phyloP scores from a whole-genome alignment of 108 stramenopile genomes.

The Aureococcus anophagefferens region DNA sequence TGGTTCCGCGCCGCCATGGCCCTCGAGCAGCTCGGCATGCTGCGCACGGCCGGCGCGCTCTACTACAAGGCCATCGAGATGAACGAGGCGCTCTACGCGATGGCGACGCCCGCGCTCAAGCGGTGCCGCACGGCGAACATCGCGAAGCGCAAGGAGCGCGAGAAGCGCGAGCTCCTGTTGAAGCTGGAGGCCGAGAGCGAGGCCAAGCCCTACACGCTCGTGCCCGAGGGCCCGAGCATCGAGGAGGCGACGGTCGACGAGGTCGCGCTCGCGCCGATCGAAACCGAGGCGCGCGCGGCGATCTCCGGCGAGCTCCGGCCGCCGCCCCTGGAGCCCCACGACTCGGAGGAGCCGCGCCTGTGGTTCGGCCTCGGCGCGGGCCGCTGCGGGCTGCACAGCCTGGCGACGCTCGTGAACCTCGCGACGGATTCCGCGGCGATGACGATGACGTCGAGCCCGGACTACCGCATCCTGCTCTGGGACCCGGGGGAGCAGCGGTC shows the following conservation, averaged over 20 bases:
- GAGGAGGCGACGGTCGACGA: background rate
- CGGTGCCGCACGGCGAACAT: background rate
- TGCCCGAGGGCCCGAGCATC: no score
- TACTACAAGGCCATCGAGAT: background rate
- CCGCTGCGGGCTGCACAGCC: background rate
- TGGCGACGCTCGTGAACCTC: background rate
- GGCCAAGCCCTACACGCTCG: no score
- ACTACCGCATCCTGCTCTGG: background rate
- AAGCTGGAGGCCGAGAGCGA: no score
- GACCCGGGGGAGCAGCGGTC: background rate
- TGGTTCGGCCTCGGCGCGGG: background rate
- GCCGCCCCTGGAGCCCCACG: background rate
- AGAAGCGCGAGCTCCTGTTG: background rate
- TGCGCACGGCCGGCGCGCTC: background rate
- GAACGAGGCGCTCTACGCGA: background rate
- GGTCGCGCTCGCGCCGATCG: background rate
- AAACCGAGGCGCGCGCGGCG: no score
- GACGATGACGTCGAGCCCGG: background rate
- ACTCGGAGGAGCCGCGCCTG: background rate
- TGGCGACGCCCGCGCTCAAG: background rate
- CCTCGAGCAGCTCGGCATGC: background rate
- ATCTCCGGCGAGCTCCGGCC: background rate
- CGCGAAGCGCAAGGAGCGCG: background rate
- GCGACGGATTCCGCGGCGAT: no score
- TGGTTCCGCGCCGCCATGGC: background rate